These are phyloP conservation scores for Wallemia ichthyophaga DNA, from an alignment of 1,284 basidiomycete genomes.

Conservation along the genomic window DNA sequence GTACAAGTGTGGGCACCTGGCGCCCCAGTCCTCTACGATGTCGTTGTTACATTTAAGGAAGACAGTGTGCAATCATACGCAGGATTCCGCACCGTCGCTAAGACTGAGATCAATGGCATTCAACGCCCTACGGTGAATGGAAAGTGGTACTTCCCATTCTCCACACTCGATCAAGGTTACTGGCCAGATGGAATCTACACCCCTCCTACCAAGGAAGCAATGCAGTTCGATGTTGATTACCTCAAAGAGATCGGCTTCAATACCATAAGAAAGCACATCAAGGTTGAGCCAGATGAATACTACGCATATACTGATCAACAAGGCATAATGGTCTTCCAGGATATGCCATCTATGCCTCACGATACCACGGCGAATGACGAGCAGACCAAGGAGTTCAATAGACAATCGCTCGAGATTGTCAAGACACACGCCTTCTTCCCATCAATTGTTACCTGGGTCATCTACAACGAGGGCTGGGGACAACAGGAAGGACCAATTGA, in stretches of 20 bases:
- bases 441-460: not conserved
- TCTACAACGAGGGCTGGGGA: slow-evolving; percentile 1
- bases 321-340: slow-evolving; percentile 5
- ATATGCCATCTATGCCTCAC: not conserved
- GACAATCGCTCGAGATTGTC: not conserved
- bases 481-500: not conserved
- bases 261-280: slow-evolving; percentile 5
- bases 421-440: not conserved
- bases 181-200: slow-evolving; percentile 6
- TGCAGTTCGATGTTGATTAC: slow-evolving; percentile 3
- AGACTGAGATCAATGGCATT: slow-evolving; percentile 3
- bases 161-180: slow-evolving; percentile 5
- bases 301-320: slow-evolving; percentile 4
- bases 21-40: slow-evolving; percentile 4
- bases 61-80: slow-evolving; percentile 4
- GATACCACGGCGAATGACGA: not conserved
- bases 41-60: slow-evolving; percentile 2
- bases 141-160: slow-evolving; percentile 4
- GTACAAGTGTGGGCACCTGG: slow-evolving; percentile 4
- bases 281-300: slow-evolving; percentile 4
- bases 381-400: not conserved
- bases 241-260: slow-evolving; percentile 5
- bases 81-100: slow-evolving; percentile 5
- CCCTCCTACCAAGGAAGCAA: slow-evolving; percentile 4
- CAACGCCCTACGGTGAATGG: slow-evolving; percentile 4